These are phyloP conservation scores for Chytridiales sp. DNA, from an alignment of 371 early-diverging fungal species.

Conservation along the genomic window DNA sequence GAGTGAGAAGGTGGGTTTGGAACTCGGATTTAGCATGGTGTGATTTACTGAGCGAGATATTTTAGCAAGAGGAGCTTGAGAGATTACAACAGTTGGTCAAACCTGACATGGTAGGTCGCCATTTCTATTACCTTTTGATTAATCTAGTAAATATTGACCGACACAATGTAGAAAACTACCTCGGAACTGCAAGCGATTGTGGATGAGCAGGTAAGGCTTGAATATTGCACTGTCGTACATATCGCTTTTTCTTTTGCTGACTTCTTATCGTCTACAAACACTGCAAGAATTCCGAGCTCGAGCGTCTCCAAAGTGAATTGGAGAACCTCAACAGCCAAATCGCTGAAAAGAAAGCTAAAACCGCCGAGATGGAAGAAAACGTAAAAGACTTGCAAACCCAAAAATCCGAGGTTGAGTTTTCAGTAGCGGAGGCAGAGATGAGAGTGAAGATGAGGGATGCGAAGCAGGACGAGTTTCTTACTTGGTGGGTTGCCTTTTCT, in stretches of 20 bases:
- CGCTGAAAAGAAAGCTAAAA: not conserved
- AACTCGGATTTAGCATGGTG: not conserved
- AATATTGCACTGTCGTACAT: too few species aligned
- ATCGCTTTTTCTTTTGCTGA: not conserved
- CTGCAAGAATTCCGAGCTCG: not conserved
- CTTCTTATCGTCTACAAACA: not conserved
- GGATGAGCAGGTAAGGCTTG: too few species aligned
- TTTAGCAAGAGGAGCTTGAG: not conserved
- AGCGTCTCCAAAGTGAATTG: not conserved
- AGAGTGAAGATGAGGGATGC: conserved; percentile 29
- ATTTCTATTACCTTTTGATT: not conserved
- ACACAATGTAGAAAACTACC: not conserved
- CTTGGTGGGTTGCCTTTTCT: conserved; percentile 23
- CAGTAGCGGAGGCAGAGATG: conserved; percentile 18
- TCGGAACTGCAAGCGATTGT: not conserved
- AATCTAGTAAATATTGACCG: not conserved
- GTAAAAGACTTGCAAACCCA: not conserved
- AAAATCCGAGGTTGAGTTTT: conserved; percentile 12
- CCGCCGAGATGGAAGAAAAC: not conserved
- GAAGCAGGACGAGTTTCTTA: conserved; percentile 26
- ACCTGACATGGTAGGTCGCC: not conserved
- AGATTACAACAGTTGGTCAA: not conserved
- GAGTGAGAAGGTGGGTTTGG: not conserved
- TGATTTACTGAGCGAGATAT: not conserved
- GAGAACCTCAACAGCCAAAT: conserved; percentile 3